A percentile compares a stretch with the other conserved stretches of the same genome.
Evolutionary conservation across 202 grass and related monocot genomes (phyloP).

Genomic region (Sporobolus alterniflorus): DNA sequence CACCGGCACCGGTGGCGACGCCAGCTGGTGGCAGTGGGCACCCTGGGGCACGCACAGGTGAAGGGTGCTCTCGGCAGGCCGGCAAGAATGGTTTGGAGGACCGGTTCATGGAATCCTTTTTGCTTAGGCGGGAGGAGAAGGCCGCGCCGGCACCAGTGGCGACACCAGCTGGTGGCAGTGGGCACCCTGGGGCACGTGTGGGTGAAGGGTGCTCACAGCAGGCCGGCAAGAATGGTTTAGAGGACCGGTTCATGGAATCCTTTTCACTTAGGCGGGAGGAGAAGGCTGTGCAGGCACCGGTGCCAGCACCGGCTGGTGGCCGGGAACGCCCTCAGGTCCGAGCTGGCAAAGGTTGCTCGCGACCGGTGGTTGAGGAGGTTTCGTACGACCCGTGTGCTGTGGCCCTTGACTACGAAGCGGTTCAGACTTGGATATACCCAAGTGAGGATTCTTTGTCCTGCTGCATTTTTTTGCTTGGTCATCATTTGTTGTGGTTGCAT

Average conservation of each 20-base stretch:
- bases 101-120: conserved; percentile 62
- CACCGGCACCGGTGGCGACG: neutral
- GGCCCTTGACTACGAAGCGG: conserved; percentile 67
- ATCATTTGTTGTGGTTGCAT: conserved; percentile 11
- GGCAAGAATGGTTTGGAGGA: conserved; percentile 37
- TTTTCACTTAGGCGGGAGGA: conserved; percentile 58
- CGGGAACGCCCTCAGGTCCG: neutral
- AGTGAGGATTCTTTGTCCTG: conserved; percentile 39
- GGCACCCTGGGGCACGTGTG: neutral
- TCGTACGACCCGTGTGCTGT: conserved; percentile 23
- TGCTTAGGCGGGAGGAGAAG: conserved; percentile 51
- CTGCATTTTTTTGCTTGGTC: conserved; percentile 22
- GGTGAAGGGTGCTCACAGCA: conserved; percentile 12
- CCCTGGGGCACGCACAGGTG: neutral
- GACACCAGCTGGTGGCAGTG: neutral
- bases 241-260: conserved; percentile 64
- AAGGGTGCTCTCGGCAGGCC: conserved; percentile 28
- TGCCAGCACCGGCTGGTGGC: neutral
- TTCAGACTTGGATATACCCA: conserved; percentile 92
- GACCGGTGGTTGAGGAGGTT: conserved; percentile 12
- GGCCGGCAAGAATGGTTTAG: conserved; percentile 26
- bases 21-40: neutral
- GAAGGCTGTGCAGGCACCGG: neutral
- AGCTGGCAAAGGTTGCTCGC: neutral
- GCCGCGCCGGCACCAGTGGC: neutral